Base-by-base conservation (phyloP, 306 rosid genomes). In the Comarum palustre region DNA sequence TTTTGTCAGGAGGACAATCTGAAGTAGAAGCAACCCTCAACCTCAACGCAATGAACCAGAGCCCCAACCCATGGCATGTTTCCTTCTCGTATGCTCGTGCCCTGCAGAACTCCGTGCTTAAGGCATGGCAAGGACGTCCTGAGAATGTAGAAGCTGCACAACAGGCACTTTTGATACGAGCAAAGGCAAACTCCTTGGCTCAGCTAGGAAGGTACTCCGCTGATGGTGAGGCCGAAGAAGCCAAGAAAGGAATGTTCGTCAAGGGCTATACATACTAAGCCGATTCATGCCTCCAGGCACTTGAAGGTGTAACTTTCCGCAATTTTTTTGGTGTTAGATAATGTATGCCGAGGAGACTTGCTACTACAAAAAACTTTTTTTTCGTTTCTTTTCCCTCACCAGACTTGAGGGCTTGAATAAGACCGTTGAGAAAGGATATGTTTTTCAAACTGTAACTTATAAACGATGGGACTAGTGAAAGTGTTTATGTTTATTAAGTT, bases 51-150 rank as follows among this genome's bases (percentile, higher is more conserved):
- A 94, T 94, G 99, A 94, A 94, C 93, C 96, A 94, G 70, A 89
- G 93, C 77, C 93, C 96, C 43, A 94, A 94, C 91, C 99, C 99
- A 17, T 94, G 99, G 99, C 99, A 94, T 20, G 97, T 94, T 2
- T 94, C 99, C 72, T 91, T 94, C 88, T 94, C 99, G 0, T 94
- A 94, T 48, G 99, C 99, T 22, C 96, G 99, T 71, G 99, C 99
- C 14, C 75, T 94, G 76, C 99, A 90, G 76, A 94, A 94, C 86
- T 45, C 89, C 0, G 99, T 94, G 72, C 97, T 94, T 13, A 94
- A 90, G 88, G 79, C 99, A 50, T 94, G 99, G 99, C 92, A 94
- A 78, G 99, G 99, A 69, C 85, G 34, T 51, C 91, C 97, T 0
- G 90, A 91, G 85, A 94, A 90, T 14, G 71, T 84, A 1, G 93